Evolutionary conservation across 179 eudicot species (phyloP).

Genomic region (Beta corolliflora): DNA sequence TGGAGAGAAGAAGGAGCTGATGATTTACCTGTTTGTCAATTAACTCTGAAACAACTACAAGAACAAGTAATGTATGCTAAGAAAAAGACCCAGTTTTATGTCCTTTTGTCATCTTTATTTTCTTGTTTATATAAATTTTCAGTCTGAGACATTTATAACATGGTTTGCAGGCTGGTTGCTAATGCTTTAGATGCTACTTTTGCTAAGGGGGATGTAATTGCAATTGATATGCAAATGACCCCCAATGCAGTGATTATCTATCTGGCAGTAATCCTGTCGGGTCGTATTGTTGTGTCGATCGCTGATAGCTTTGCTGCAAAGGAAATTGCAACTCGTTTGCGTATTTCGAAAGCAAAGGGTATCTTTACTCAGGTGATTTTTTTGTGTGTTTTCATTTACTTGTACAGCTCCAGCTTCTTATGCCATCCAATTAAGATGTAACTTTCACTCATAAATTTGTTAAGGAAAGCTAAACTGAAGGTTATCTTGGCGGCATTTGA

Average conservation of each 20-base stretch:
- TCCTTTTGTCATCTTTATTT: neutral
- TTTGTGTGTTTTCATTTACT: neutral
- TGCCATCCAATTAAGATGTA: neutral
- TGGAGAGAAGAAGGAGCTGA: constrained; percentile 82
- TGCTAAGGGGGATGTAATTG: constrained; percentile 83
- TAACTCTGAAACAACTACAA: constrained; percentile 69
- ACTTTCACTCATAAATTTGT: neutral
- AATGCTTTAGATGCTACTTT: constrained; percentile 71
- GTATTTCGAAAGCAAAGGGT: constrained; percentile 79
- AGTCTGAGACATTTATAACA: neutral
- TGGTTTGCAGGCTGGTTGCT: constrained; percentile 70
- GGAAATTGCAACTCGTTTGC: constrained; percentile 85
- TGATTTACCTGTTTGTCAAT: constrained; percentile 50
- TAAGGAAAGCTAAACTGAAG: neutral
- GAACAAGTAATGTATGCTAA: constrained; percentile 81
- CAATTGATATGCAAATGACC: constrained; percentile 98
- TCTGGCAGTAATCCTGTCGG: constrained; percentile 77
- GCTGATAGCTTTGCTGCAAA: constrained; percentile 94
- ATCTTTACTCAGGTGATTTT: constrained; percentile 80
- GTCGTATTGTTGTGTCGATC: constrained; percentile 79
- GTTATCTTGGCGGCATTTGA: neutral
- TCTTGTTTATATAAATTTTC: neutral
- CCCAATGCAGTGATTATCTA: constrained; percentile 79
- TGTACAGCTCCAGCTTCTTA: neutral
- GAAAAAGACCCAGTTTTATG: no score